phyloP scores from a whole-genome alignment of 2,329 filamentous ascomycete genomes.

The Diaporthe sp. region DNA sequence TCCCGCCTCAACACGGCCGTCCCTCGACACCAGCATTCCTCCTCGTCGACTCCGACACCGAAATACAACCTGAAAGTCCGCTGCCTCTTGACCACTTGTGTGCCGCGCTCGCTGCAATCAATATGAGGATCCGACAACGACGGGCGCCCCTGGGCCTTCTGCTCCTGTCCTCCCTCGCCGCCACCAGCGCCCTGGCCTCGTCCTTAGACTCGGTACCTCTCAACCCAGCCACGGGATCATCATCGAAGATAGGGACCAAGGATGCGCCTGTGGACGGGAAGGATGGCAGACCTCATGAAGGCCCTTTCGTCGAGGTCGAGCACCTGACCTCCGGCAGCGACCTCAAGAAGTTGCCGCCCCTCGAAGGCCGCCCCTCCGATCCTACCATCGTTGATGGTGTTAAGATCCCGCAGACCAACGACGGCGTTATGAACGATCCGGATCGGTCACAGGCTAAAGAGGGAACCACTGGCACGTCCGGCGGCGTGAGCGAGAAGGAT shows the following conservation, averaged over 20 bases:
- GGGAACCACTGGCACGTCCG: slow-evolving; percentile 89
- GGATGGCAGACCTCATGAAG: slow-evolving; percentile 93
- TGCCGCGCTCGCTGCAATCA: slow-evolving; percentile 44
- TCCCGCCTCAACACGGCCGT: slow-evolving; percentile 2
- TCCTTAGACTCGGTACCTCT: slow-evolving; percentile 46
- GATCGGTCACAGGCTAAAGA: slow-evolving; percentile 81
- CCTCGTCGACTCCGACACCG: not conserved
- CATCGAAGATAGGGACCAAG: slow-evolving; percentile 68
- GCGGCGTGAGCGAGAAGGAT: slow-evolving; percentile 89
- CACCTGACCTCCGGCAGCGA: slow-evolving; percentile 53
- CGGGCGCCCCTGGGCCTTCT: slow-evolving; percentile 72
- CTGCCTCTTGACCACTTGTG: too few species aligned
- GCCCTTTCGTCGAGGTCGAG: slow-evolving; percentile 79
- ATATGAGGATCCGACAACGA: slow-evolving; percentile 72
- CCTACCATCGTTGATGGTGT: slow-evolving; percentile 70
- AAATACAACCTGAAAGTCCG: not conserved
- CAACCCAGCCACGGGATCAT: slow-evolving; percentile 40
- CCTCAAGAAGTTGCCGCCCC: slow-evolving; percentile 55
- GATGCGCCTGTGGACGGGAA: slow-evolving; percentile 92
- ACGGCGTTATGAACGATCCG: slow-evolving; percentile 95
- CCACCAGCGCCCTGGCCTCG: slow-evolving; percentile 56
- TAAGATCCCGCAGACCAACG: slow-evolving; percentile 74
- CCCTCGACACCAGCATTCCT: slow-evolving; percentile 7
- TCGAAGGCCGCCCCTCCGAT: slow-evolving; percentile 66
- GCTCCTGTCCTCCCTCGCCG: slow-evolving; percentile 69